Evolutionary conservation across 108 stramenopile species (phyloP), one percentile per base, ranked within the genome.

Genomic region (Ochromonas danica): DNA sequence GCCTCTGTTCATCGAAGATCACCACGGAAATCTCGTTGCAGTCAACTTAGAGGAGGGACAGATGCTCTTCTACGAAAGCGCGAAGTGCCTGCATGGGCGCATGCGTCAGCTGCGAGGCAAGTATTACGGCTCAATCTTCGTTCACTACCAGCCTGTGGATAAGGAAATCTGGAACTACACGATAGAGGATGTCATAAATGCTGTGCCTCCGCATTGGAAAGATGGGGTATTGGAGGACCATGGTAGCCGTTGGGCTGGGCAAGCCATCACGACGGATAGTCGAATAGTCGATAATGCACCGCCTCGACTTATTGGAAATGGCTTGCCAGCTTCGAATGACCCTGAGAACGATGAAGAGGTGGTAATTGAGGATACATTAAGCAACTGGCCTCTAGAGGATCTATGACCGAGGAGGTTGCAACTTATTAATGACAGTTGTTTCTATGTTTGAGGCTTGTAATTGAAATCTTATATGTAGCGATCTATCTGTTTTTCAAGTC

Each of bases 1-100:
- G 80, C 80, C 80, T 22, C 3, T 81, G 22, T 17, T 40, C 1
- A 81, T 81, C 71, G 80, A 81, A 35, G 80, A 70, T 70, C 67
- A 41, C 17, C 45, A 81, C 39, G 80, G 80, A 0, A 0, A 40
- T 30, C 30, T 40, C 0, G 25, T 0, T 31, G 80, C 63, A 30
- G 80, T 81, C 28, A 30, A 1, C 36, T 42, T 81, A 0, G 14
- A 81, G 27, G 1, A 0, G 41, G 80, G 80, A 39, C 40, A 81
- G 39, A 61, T 81, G 80, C 51, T 81, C 10, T 81, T 81, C 28
- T 81, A 81, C 43, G 80, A 81, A 25, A 41, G 39, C 27, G 80
- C 80, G 10, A 81, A 71, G 39, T 71, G 80, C 80, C 1, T 81
- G 31, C 80, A 81, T 70, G 80, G 80, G 0, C 71, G 80, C 1